phyloP scores from a whole-genome alignment of 176 grass and related monocot genomes.

The Oryza glumipatula region DNA sequence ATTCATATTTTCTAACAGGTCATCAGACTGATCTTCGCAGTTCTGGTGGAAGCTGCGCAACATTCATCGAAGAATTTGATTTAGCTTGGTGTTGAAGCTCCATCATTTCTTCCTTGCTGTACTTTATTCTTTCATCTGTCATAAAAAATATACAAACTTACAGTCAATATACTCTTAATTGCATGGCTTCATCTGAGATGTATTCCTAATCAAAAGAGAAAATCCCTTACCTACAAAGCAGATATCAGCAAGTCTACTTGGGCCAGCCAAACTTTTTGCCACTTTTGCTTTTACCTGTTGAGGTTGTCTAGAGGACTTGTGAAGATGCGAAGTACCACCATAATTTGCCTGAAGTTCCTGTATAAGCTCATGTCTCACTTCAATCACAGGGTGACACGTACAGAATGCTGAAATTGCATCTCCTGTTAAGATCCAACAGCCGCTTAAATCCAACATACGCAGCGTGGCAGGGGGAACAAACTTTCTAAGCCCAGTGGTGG shows the following conservation, averaged over 20 bases:
- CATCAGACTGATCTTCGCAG: slow-evolving; percentile 15
- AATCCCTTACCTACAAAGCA: slow-evolving; percentile 62
- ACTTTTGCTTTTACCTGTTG: slow-evolving; percentile 45
- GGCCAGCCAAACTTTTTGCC: slow-evolving; percentile 10
- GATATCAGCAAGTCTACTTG: slow-evolving; percentile 26
- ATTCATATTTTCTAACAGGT: background rate
- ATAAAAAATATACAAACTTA: slow-evolving; percentile 23
- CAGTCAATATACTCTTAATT: slow-evolving; percentile 22
- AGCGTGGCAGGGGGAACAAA: slow-evolving; percentile 61
- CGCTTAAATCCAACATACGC: slow-evolving; percentile 67
- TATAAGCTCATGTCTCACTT: slow-evolving; percentile 65
- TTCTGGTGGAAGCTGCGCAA: slow-evolving; percentile 47
- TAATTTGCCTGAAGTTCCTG: slow-evolving; percentile 34
- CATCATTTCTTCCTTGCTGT: slow-evolving; percentile 65
- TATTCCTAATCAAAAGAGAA: slow-evolving; percentile 23
- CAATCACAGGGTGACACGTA: slow-evolving; percentile 60
- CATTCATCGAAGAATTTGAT: slow-evolving; percentile 32
- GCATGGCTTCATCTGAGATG: slow-evolving; percentile 1
- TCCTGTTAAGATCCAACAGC: slow-evolving; percentile 78
- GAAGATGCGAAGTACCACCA: slow-evolving; percentile 31
- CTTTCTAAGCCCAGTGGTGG: slow-evolving; percentile 65
- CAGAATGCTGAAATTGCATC: slow-evolving; percentile 61
- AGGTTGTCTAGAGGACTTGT: slow-evolving; percentile 28
- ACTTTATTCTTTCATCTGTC: slow-evolving; percentile 88
- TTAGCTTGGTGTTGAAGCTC: slow-evolving; percentile 46